Percentiles rank a stretch among this genome's conserved stretches.
Conservation (phyloP, 2,329 filamentous ascomycete species). For the Aspergillus ochraceoroseus region DNA sequence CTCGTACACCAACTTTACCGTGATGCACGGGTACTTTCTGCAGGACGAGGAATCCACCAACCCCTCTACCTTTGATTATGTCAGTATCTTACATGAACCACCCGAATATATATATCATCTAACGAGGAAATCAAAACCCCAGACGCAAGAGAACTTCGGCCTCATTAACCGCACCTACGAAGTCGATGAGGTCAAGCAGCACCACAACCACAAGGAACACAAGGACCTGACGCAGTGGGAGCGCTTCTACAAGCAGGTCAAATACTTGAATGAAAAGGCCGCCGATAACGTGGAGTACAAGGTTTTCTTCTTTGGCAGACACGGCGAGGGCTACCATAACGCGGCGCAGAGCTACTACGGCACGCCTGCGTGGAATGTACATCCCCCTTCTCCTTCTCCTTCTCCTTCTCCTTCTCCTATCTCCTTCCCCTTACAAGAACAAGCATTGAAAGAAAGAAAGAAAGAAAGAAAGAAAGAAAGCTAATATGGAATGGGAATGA, state of each 20-base stretch:
- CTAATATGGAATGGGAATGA: neutral
- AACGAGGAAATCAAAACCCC: neutral
- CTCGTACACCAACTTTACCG: slow-evolving; percentile 33
- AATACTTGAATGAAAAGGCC: slow-evolving; percentile 43
- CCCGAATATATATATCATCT: no score
- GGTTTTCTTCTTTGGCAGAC: slow-evolving; percentile 55
- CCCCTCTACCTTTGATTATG: slow-evolving; percentile 46
- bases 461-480: neutral
- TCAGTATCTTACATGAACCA: slow-evolving; percentile 28
- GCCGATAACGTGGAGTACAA: slow-evolving; percentile 47
- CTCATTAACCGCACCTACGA: slow-evolving; percentile 47
- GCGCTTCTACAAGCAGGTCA: slow-evolving; percentile 49
- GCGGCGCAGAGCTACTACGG: slow-evolving; percentile 56
- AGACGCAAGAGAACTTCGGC: slow-evolving; percentile 46
- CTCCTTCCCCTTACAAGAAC: neutral
- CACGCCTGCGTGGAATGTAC: slow-evolving; percentile 56
- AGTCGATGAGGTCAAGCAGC: slow-evolving; percentile 31
- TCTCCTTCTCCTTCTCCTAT: neutral
- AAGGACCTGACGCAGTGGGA: slow-evolving; percentile 51
- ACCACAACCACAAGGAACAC: slow-evolving; percentile 22
- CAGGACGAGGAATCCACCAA: slow-evolving; percentile 48
- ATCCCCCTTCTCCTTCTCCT: slow-evolving; percentile 23
- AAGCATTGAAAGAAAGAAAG: neutral
- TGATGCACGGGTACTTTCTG: slow-evolving; percentile 47
- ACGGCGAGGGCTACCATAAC: slow-evolving; percentile 59